phyloP scores from a whole-genome alignment of 352 stramenopile genomes.

The Discostella stelligera region DNA sequence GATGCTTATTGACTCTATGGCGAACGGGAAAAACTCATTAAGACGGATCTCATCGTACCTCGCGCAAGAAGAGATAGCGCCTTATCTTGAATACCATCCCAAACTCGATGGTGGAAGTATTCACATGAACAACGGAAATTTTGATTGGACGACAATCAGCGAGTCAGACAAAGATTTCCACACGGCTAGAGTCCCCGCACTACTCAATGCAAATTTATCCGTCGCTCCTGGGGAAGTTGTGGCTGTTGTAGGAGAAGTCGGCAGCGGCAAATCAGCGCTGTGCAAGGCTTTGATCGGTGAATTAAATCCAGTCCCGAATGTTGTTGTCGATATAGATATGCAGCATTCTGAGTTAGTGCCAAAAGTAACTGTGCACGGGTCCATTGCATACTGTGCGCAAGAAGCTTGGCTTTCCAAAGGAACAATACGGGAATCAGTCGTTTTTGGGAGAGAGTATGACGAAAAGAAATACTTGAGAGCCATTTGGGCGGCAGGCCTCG shows the following conservation, averaged over 20 bases:
- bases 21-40: constrained; percentile 71
- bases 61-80: constrained; percentile 56
- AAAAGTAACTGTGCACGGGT: constrained; percentile 54
- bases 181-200: constrained; percentile 30
- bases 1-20: constrained; percentile 77
- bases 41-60: constrained; percentile 71
- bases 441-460: constrained; percentile 82
- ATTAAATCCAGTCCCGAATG: constrained; percentile 52
- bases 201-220: constrained; percentile 61
- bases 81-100: constrained; percentile 56
- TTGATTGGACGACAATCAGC: constrained; percentile 54
- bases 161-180: background rate
- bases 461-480: constrained; percentile 68
- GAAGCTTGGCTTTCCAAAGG: constrained; percentile 82
- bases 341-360: constrained; percentile 34
- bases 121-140: constrained; percentile 72
- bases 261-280: constrained; percentile 75
- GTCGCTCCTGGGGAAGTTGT: constrained; percentile 76
- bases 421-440: constrained; percentile 81
- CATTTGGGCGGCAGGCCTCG: constrained; percentile 71
- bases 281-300: constrained; percentile 72
- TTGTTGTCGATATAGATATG: constrained; percentile 14
- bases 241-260: constrained; percentile 76
- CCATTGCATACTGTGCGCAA: constrained; percentile 75
- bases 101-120: constrained; percentile 53